A percentile compares a stretch with the other conserved stretches of the same genome.
Evolutionary conservation across 2,329 filamentous ascomycete genomes (phyloP).

Genomic region (Sporothrix dimorphospora): DNA sequence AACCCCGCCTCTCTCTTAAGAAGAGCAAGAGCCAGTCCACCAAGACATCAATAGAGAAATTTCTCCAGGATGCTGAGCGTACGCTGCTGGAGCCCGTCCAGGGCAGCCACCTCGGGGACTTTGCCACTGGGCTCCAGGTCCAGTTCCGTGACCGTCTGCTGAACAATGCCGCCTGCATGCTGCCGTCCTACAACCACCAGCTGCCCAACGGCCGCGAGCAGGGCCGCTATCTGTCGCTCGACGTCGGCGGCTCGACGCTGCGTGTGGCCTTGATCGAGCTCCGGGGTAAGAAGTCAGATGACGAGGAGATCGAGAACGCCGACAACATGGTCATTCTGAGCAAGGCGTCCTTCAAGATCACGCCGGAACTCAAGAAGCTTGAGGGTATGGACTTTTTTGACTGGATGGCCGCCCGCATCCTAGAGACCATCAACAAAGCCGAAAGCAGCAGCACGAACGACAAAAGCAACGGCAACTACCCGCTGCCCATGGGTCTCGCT

Average conservation of each 20-base stretch:
- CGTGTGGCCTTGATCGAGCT: constrained; percentile 67
- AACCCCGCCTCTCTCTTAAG: constrained; percentile 9
- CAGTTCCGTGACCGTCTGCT: constrained; percentile 59
- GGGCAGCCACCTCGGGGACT: constrained; percentile 48
- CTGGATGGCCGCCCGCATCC: constrained; percentile 67
- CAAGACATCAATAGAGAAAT: constrained; percentile 47
- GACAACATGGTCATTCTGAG: constrained; percentile 51
- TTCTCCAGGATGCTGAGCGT: constrained; percentile 60
- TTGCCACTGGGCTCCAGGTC: constrained; percentile 55
- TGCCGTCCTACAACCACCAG: constrained; percentile 67
- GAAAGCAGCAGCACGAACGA: constrained; percentile 39
- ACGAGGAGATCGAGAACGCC: background rate
- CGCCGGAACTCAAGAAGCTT: constrained; percentile 57
- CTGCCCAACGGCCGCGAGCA: constrained; percentile 63
- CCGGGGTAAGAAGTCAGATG: constrained; percentile 49
- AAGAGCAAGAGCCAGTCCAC: background rate
- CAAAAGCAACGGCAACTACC: constrained; percentile 42
- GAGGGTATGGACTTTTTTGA: constrained; percentile 65
- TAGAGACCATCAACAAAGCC: constrained; percentile 56
- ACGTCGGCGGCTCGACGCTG: constrained; percentile 71
- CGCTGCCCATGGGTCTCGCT: constrained; percentile 63
- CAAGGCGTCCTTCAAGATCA: constrained; percentile 61
- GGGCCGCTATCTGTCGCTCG: constrained; percentile 64
- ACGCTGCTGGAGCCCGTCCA: constrained; percentile 54
- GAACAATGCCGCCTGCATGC: constrained; percentile 61